Percentiles rank a stretch among this genome's conserved stretches.
phyloP scores from a whole-genome alignment of 2,329 filamentous ascomycete species.

The Colletotrichum sidae region DNA sequence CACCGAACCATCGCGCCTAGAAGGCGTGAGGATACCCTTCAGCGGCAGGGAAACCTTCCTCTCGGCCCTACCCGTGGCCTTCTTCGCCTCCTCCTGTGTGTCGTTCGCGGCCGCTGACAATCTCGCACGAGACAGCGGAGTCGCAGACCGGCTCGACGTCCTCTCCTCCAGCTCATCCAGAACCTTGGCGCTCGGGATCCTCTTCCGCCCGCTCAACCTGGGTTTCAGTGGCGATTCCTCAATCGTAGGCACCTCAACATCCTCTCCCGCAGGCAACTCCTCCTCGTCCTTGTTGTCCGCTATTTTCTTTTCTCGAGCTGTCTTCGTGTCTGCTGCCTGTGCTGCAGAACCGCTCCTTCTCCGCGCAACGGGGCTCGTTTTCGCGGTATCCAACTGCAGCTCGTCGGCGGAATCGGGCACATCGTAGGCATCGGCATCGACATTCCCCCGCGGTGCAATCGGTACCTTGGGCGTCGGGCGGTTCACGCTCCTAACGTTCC shows the following conservation, averaged over 20 bases:
- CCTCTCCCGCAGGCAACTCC: constrained; percentile 14
- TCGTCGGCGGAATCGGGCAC: constrained; percentile 42
- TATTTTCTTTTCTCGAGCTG: background rate
- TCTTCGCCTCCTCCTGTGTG: constrained; percentile 30
- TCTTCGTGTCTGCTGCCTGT: no score
- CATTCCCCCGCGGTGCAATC: constrained; percentile 19
- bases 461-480: constrained; percentile 31
- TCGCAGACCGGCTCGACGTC: constrained; percentile 19
- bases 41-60: constrained; percentile 44
- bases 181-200: constrained; percentile 31
- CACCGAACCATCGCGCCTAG: constrained; percentile 51
- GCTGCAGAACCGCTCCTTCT: no score
- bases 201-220: constrained; percentile 34
- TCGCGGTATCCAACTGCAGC: constrained; percentile 10
- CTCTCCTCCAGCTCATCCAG: constrained; percentile 34
- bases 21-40: constrained; percentile 69
- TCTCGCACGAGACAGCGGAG: constrained; percentile 10
- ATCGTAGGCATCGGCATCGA: constrained; percentile 36
- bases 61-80: background rate
- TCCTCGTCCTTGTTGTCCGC: constrained; percentile 39
- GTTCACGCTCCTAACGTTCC: constrained; percentile 33
- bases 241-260: constrained; percentile 7
- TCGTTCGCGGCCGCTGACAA: constrained; percentile 27
- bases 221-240: constrained; percentile 30
- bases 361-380: background rate